phyloP scores from a whole-genome alignment of 1,284 basidiomycete genomes.

The Ganoderma leucocontextum region DNA sequence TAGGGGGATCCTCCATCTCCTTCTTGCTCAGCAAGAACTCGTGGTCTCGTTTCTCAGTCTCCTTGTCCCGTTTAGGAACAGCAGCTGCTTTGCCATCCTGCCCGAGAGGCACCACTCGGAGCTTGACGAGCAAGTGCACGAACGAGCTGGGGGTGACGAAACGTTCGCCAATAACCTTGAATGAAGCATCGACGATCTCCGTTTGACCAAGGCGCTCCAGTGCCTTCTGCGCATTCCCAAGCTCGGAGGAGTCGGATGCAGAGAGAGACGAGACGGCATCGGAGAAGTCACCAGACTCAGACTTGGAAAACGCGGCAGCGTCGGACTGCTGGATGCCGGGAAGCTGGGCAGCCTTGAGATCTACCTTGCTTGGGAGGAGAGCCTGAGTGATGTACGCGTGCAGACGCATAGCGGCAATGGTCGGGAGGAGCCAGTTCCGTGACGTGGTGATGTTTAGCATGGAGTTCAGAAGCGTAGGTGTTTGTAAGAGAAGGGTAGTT shows the following conservation, averaged over 20 bases:
- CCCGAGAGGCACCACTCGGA: slow-evolving; percentile 70
- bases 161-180: slow-evolving; percentile 94
- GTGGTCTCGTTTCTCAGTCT: slow-evolving; percentile 64
- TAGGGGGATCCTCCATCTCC: slow-evolving; percentile 66
- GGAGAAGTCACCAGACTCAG: slow-evolving; percentile 61
- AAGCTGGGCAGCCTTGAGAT: slow-evolving; percentile 71
- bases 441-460: slow-evolving; percentile 86
- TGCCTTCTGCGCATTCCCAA: slow-evolving; percentile 71
- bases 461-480: slow-evolving; percentile 81
- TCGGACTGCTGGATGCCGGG: slow-evolving; percentile 72
- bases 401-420: slow-evolving; percentile 82
- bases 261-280: slow-evolving; percentile 51
- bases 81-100: slow-evolving; percentile 35
- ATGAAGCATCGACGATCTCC: slow-evolving; percentile 86
- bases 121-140: slow-evolving; percentile 88
- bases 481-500: slow-evolving; percentile 71
- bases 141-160: slow-evolving; percentile 90
- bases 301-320: slow-evolving; percentile 54
- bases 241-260: slow-evolving; percentile 63
- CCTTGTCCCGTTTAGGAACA: slow-evolving; percentile 52
- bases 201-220: slow-evolving; percentile 81
- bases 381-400: slow-evolving; percentile 91
- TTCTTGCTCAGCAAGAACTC: slow-evolving; percentile 72
- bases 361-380: slow-evolving; percentile 64
- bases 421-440: slow-evolving; percentile 92